A percentile compares a stretch with the other conserved stretches of the same genome.
These are phyloP conservation scores for Hamigera avellanea DNA, from an alignment of 495 filamentous ascomycete species.

Conservation along the genomic window DNA sequence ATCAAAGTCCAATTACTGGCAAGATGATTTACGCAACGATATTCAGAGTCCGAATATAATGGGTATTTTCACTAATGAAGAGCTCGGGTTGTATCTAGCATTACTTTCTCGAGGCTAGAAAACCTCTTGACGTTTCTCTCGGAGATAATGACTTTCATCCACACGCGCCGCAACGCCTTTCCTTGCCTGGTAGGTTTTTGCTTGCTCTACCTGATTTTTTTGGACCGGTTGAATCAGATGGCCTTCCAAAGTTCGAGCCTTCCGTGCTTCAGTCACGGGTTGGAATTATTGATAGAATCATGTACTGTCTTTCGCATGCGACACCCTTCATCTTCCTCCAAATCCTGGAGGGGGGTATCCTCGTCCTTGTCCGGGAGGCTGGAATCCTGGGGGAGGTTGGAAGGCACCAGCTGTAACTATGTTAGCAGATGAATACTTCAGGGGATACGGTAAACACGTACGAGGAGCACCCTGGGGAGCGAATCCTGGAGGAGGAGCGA, in stretches of 20 bases:
- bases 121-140: constrained; percentile 13
- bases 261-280: constrained; percentile 5
- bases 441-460: constrained; percentile 28
- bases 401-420: constrained; percentile 39
- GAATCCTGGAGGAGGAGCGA: constrained; percentile 57
- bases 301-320: constrained; percentile 10
- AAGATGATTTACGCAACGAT: no score
- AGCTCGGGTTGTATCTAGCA: constrained; percentile 17
- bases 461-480: constrained; percentile 45
- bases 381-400: constrained; percentile 62
- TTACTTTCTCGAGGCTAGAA: constrained; percentile 22
- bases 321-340: constrained; percentile 49
- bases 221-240: constrained; percentile 1
- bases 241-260: constrained; percentile 3
- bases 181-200: constrained; percentile 27
- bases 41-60: no score
- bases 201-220: constrained; percentile 13
- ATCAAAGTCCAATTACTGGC: no score
- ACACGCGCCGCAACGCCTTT: constrained; percentile 39
- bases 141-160: constrained; percentile 26
- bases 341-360: constrained; percentile 72
- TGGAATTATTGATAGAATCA: constrained; percentile 4
- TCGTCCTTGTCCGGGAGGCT: constrained; percentile 49
- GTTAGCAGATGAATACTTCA: constrained; percentile 7
- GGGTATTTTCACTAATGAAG: constrained; percentile 3